Base-by-base conservation (phyloP, 2,329 filamentous ascomycete genomes). In the Fusarium bactridioides region DNA sequence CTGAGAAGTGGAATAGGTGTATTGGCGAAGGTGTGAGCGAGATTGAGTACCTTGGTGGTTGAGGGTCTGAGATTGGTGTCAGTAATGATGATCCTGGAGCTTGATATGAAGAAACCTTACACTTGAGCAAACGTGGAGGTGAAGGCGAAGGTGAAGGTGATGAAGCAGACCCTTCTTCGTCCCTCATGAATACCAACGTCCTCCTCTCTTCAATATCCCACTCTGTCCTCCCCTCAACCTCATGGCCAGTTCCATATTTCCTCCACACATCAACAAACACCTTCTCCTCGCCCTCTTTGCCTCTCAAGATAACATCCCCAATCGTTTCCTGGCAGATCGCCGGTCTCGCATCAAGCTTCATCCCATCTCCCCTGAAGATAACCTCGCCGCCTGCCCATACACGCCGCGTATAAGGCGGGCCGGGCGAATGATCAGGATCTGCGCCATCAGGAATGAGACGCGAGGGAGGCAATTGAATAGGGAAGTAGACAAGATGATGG, bases 361-460 rank as follows among this genome's bases (percentile, higher is more conserved):
- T 56, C 5, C 23, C 64, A 4, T 64, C 64, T 25, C 44, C 37
- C n/a, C 82, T 80, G 74, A 93, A 93, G 3, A 78, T 79, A 13
- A 98, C 82, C 44, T 87, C 86, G 1, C 95, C 96, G 37, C 95
- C 94, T 19, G 93, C 94, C 96, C 96, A 99, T 84, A 99, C 90
- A 23, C 96, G 90, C 27, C 93, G 88, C 56, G 86, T 86, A 79
- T 93, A 97, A 3, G 91, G 90, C 8, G 79, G 79, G 4, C 92
- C 93, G 1, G 95, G 95, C 29, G 86, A 91, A 78, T 97, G 94
- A 59, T 92, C 85, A 9, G 89, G 85, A 79, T 98, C 95, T 2
- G 95, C 97, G 64, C 96, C 95, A 83, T 99, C 96, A 3, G 90
- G 85, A 23, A 94, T 87, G 47, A 98, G 88, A 38, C 85, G 75